phyloP scores from a whole-genome alignment of 2,329 filamentous ascomycete species.

The Epichloe elymi region DNA sequence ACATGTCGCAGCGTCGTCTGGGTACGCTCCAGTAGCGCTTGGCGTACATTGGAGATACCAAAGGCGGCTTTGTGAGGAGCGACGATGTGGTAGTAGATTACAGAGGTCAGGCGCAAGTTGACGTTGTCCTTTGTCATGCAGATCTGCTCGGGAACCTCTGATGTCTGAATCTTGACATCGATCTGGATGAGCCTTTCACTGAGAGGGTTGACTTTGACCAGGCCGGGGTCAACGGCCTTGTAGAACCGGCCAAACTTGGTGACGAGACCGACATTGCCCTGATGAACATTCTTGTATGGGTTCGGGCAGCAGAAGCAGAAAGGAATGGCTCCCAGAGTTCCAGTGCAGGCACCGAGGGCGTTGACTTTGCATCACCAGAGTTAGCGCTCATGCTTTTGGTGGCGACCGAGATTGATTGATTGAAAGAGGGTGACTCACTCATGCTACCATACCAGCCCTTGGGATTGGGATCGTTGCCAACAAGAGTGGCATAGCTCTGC shows the following conservation, averaged over 20 bases:
- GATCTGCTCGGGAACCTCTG: constrained; percentile 88
- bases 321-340: constrained; percentile 72
- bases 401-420: background rate
- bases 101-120: constrained; percentile 80
- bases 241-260: constrained; percentile 94
- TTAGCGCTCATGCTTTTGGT: background rate
- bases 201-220: constrained; percentile 94
- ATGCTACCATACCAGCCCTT: constrained; percentile 85
- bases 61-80: constrained; percentile 95
- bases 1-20: constrained; percentile 97
- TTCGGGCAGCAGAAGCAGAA: constrained; percentile 91
- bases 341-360: constrained; percentile 58
- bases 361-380: constrained; percentile 43
- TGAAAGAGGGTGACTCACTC: constrained; percentile 42
- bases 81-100: constrained; percentile 98
- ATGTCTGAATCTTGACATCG: constrained; percentile 98
- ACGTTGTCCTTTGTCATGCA: constrained; percentile 99
- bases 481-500: constrained; percentile 57
- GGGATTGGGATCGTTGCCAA: constrained; percentile 51
- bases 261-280: constrained; percentile 90
- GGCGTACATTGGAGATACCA: constrained; percentile 85
- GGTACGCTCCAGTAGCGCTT: constrained; percentile 94
- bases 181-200: constrained; percentile 82
- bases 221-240: constrained; percentile 87
- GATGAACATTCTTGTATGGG: constrained; percentile 82